Evolutionary conservation across 202 grass and related monocot genomes (phyloP).

Genomic region (Schoenoplectus tabernaemontani): DNA sequence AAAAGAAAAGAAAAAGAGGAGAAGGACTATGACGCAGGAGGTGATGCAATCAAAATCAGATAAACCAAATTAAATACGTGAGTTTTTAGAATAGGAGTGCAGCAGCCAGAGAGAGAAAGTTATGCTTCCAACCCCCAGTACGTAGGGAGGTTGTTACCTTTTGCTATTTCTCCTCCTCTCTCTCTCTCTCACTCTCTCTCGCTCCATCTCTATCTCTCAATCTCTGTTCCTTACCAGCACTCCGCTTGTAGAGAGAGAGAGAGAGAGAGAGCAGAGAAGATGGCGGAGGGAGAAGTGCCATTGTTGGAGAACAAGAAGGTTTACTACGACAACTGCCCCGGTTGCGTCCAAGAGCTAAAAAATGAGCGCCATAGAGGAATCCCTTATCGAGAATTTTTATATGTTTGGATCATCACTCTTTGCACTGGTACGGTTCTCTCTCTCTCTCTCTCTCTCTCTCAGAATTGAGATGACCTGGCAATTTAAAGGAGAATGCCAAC

Average conservation of each 20-base stretch:
- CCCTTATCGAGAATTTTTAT: constrained; percentile 58
- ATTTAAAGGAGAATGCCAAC: background rate
- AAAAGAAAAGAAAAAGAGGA: background rate
- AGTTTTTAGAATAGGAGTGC: too few relatives aligned
- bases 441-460: background rate
- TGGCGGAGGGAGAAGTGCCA: background rate
- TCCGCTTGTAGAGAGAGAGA: background rate
- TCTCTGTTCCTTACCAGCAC: too few relatives aligned
- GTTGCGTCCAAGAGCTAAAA: constrained; percentile 32
- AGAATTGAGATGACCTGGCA: background rate
- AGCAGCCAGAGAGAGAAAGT: constrained; percentile 11
- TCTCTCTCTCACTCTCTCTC: background rate
- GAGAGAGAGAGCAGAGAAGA: background rate
- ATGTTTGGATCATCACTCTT: constrained; percentile 50
- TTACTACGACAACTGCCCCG: constrained; percentile 36
- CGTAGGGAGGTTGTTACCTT: too few relatives aligned
- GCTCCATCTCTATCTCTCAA: background rate
- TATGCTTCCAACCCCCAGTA: background rate
- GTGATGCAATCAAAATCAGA: constrained; percentile 5
- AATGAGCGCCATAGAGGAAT: constrained; percentile 18
- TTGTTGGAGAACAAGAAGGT: constrained; percentile 22
- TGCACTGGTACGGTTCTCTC: constrained; percentile 29
- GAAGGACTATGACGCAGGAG: constrained; percentile 16
- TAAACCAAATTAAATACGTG: too few relatives aligned
- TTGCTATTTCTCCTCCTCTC: background rate